These are phyloP conservation scores for Glarea lozoyensis DNA, from an alignment of 495 filamentous ascomycete genomes.

Conservation along the genomic window DNA sequence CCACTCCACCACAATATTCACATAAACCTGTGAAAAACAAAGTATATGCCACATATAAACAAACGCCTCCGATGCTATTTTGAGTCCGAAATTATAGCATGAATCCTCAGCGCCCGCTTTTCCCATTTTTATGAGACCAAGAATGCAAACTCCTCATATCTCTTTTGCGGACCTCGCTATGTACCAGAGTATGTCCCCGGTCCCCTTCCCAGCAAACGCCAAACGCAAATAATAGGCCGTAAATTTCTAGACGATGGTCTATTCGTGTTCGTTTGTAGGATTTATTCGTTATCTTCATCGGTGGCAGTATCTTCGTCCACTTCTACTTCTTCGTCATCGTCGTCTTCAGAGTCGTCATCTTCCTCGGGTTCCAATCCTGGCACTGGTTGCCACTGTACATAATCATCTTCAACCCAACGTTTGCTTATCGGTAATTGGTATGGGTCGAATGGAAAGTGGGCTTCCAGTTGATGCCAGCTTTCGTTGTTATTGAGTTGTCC, in stretches of 20 bases:
- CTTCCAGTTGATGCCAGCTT: slow-evolving; percentile 70
- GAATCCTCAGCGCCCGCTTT: not conserved
- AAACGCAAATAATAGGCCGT: not conserved
- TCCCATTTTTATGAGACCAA: not conserved
- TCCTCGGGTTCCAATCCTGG: slow-evolving; percentile 53
- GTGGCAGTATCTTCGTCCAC: slow-evolving; percentile 28
- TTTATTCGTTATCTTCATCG: slow-evolving; percentile 23
- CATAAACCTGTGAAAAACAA: not conserved
- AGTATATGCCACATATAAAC: not conserved
- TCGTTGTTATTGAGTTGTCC: slow-evolving; percentile 45
- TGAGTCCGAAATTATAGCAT: not conserved
- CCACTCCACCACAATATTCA: not conserved
- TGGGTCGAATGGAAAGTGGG: slow-evolving; percentile 95
- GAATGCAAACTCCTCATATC: not conserved
- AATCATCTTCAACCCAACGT: slow-evolving; percentile 77
- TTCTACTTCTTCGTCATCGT: slow-evolving; percentile 41
- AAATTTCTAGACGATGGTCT: not conserved
- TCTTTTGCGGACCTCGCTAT: not conserved
- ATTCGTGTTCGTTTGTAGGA: not conserved
- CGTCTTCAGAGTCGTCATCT: slow-evolving; percentile 47
- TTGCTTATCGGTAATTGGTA: slow-evolving; percentile 80
- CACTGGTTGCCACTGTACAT: slow-evolving; percentile 73
- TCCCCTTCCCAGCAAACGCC: not conserved
- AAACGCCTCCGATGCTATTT: not conserved
- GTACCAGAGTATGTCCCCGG: no score